These are phyloP conservation scores for Massariosphaeria phaeospora DNA, from an alignment of 495 filamentous ascomycete genomes.

Conservation along the genomic window DNA sequence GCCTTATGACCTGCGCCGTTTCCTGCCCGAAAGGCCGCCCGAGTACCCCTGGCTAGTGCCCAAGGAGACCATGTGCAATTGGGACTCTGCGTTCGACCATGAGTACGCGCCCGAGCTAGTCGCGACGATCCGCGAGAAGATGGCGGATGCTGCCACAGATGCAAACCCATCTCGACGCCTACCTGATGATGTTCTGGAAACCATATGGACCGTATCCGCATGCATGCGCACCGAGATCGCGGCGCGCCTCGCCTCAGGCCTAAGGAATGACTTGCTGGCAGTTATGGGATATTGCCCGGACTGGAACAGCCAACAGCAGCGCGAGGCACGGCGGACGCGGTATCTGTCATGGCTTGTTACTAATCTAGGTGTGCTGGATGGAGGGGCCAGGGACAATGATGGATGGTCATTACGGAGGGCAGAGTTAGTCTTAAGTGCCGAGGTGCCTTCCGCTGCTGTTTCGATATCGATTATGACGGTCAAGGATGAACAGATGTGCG, in stretches of 20 bases:
- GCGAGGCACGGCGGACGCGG: constrained; percentile 3
- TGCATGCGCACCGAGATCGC: constrained; percentile 14
- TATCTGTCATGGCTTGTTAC: constrained; percentile 23
- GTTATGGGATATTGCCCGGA: constrained; percentile 20
- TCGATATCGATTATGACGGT: constrained; percentile 21
- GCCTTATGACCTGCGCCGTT: constrained; percentile 20
- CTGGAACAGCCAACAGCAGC: constrained; percentile 10
- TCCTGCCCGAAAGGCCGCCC: constrained; percentile 4
- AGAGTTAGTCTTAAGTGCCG: constrained; percentile 11
- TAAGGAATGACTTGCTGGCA: constrained; percentile 16
- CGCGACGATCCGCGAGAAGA: constrained; percentile 2
- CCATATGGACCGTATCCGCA: constrained; percentile 10
- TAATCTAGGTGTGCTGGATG: constrained; percentile 20
- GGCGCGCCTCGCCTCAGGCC: constrained; percentile 7
- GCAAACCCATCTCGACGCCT: too few species aligned
- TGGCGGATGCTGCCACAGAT: neutral
- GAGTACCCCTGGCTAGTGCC: constrained; percentile 14
- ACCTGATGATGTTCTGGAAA: constrained; percentile 1
- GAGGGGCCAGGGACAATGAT: constrained; percentile 1
- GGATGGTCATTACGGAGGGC: constrained; percentile 13
- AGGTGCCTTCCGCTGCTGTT: constrained; percentile 10
- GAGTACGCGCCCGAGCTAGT: constrained; percentile 14
- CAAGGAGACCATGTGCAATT: constrained; percentile 23
- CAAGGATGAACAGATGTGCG: constrained; percentile 11
- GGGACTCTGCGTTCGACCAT: constrained; percentile 17